These are phyloP conservation scores for Phytophthora macrochlamydospora DNA, from an alignment of 352 stramenopile species.

Conservation along the genomic window DNA sequence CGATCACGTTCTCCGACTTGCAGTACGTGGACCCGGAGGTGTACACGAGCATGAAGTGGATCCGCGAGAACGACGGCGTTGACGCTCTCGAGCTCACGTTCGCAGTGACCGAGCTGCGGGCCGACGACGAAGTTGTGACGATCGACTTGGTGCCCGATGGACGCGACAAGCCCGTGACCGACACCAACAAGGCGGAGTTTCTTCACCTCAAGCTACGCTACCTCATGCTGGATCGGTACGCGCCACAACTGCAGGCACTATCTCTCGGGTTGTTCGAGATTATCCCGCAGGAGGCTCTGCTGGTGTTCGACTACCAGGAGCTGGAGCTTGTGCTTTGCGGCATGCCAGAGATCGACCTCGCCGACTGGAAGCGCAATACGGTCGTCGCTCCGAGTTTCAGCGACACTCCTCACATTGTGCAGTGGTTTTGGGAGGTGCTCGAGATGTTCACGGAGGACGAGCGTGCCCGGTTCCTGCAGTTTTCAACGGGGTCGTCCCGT, in stretches of 20 bases:
- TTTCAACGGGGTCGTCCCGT: conserved; percentile 82
- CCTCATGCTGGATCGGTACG: conserved; percentile 93
- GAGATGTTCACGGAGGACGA: conserved; percentile 67
- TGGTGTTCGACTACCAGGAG: conserved; percentile 99
- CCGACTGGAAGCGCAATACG: conserved; percentile 89
- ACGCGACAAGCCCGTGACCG: conserved; percentile 85
- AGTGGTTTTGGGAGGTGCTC: conserved; percentile 85
- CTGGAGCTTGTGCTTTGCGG: conserved; percentile 89
- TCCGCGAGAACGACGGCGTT: conserved; percentile 69
- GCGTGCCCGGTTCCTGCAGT: conserved; percentile 84
- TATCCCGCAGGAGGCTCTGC: conserved; percentile 95
- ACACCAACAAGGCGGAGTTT: conserved; percentile 97
- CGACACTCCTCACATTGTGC: conserved; percentile 45
- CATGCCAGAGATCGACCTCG: conserved; percentile 88
- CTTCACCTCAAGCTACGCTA: conserved; percentile 95
- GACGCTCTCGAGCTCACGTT: conserved; percentile 79
- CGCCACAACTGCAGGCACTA: conserved; percentile 89
- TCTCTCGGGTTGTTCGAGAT: conserved; percentile 96
- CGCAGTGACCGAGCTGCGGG: conserved; percentile 68
- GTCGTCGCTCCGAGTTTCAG: conserved; percentile 54
- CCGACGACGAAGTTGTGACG: conserved; percentile 57
- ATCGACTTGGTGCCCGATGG: conserved; percentile 68
- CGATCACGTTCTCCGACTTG: conserved; percentile 83
- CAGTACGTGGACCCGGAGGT: conserved; percentile 82
- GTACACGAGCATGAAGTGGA: conserved; percentile 80